Percentiles rank a stretch among this genome's conserved stretches.
These are phyloP conservation scores for Fusarium redolens DNA, from an alignment of 2,329 filamentous ascomycete genomes.

Conservation along the genomic window DNA sequence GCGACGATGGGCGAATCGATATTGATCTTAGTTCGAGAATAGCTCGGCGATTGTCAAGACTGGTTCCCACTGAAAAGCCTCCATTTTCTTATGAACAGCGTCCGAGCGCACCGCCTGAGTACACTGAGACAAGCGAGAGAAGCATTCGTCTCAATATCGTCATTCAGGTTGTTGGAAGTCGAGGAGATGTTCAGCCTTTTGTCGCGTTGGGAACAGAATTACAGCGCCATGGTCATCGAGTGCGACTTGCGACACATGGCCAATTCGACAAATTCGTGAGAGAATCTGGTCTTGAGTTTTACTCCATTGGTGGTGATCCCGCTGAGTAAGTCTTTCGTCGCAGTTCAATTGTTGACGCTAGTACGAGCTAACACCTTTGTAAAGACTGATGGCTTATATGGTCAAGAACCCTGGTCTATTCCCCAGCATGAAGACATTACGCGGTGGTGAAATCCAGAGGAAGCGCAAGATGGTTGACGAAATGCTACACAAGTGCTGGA, in stretches of 20 bases:
- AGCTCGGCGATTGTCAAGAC: conserved; percentile 1
- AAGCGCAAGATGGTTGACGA: conserved; percentile 45
- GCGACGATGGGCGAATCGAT: conserved; percentile 19
- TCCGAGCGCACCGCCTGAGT: background rate
- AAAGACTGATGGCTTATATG: conserved; percentile 40
- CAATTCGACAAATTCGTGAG: conserved; percentile 14
- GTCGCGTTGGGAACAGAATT: conserved; percentile 14
- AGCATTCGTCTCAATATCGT: conserved; percentile 19
- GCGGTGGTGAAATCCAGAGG: conserved; percentile 43
- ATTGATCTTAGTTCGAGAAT: conserved; percentile 14
- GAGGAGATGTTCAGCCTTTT: conserved; percentile 32
- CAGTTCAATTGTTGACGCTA: fast-evolving
- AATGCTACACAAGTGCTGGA: conserved; percentile 48
- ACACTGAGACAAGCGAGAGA: background rate
- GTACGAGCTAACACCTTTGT: fast-evolving
- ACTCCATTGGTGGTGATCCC: conserved; percentile 11
- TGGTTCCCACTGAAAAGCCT: background rate
- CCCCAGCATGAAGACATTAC: conserved; percentile 43
- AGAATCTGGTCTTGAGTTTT: conserved; percentile 14
- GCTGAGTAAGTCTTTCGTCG: background rate
- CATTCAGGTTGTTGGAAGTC: conserved; percentile 27
- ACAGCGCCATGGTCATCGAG: conserved; percentile 25
- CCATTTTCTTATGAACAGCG: background rate
- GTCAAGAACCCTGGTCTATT: conserved; percentile 48
- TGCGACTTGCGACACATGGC: conserved; percentile 26